Base-by-base conservation (phyloP, 2,329 filamentous ascomycete species). In the Fonsecaea pedrosoi region DNA sequence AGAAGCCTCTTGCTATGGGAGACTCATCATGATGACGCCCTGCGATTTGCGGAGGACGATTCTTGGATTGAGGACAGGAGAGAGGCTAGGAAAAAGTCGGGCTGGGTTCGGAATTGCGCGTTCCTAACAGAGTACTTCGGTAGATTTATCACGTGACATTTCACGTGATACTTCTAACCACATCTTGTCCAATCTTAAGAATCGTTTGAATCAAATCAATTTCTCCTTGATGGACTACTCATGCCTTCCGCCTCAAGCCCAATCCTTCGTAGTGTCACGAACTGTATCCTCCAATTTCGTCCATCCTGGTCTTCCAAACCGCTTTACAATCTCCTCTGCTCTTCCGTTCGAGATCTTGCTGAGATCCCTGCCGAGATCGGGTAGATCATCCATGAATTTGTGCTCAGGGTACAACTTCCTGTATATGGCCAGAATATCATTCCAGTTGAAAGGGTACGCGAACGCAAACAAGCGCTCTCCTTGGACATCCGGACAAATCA, bases 401-500 rank as follows among this genome's bases (percentile, higher is more conserved):
- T 40, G 50, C 13, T 65, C 37, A 35, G 83, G 83, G 54, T 78
- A 77, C 4, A 78, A 35, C 53, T 78, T 76, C 34, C 78, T 74
- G 50, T 82, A 73, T 13, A 79, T 74, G 0, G 67, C 71, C 9
- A 84, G 68, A 2, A 78, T 70, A 1, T 79, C 71, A 21, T 84
- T 83, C 74, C 80, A 84, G 54, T 77, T 84, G 64, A 79, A 83
- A 0, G 79, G 79, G 1, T 78, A 76, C 0, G 82, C 84, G 60
- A 84, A 86, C 0, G 77, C 86, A 71, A 87, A 86, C 8, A 89
- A 73, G 1, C 87, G 81, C 71, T 88, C 81, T 0, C 79, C 78
- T 1, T 75, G 67, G 0, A 87, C 79, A 0, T 78, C 76, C 0
- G 78, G 76, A 25, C 85, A 76, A 0, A 86, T 76, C 7, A 84